Evolutionary conservation across 2,329 filamentous ascomycete genomes (phyloP), one percentile per base, ranked within the genome.

Genomic region (Xylariaceae sp.): DNA sequence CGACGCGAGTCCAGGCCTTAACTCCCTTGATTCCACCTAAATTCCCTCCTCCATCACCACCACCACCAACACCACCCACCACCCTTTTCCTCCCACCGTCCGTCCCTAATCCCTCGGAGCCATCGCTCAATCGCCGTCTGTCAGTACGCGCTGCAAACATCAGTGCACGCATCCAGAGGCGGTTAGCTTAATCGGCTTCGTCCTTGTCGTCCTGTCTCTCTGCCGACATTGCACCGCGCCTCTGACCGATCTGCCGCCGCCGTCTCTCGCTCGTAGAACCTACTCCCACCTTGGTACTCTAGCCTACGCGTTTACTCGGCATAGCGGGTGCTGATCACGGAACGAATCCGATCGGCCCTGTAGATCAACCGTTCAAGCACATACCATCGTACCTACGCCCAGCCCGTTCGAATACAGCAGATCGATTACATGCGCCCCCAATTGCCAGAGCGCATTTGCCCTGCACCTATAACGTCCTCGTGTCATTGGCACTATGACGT

Each of bases 401-500:
- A n/a, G 8, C 15, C 29, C 15, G 10, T 37, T 34, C 22, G 29
- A 15, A 15, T 22, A 46, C 15, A 44, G 47, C 45, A 54, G 44
- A 49, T 53, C 44, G 51, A 59, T 49, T 60, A 55, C 53, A 59
- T 59, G 47, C 43, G 54, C 55, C 44, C 47, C 46, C 47, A 44
- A 53, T 46, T 58, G 53, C 51, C 48, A 56, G 47, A 40, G 22
- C 49, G 51, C 53, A 42, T 49, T 43, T 22, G 49, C 51, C 30
- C 56, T 51, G 45, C 44, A 49, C 49, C 57, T 49, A 49, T 19
- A 57, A 61, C 58, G 51, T 59, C 59, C 59, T 66, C 67, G 66
- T 64, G 66, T 65, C 66, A 65, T 65, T 60, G 54, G 63, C 61
- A 66, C 54, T 49, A 69, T 69, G 67, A 65, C 65, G 62, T 68